Base-by-base conservation (phyloP, 306 rosid genomes). In the Pyrus communis region DNA sequence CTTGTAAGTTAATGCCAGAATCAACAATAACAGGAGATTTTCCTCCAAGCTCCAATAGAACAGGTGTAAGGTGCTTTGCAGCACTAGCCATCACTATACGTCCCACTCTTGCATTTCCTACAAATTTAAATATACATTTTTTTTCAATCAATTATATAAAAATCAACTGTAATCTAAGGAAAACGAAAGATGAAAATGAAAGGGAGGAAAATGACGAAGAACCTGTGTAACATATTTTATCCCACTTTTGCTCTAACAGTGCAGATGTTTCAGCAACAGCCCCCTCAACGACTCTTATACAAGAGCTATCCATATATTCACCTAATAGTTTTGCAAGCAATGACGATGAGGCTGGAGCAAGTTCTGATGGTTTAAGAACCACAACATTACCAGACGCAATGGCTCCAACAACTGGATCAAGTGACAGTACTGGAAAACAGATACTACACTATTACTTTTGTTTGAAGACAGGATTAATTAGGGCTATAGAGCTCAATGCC, bases 141-240 rank as follows among this genome's bases (percentile, higher is more conserved):
- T 35, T 49, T 9, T 27, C 60, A 74, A 27, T 7, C 11, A 27
- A 15, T 49, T 49, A 15, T 5, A 49, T 18, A 49, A 49, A 49
- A 74, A 27, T 19, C 11, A 60, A 17, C 30, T 75, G 30, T 60
- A 75, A 71, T 63, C 62, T 17, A 38, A 76, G 77, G 70, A 68
- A 79, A 51, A 78, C 22, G 42, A 40, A 82, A 81, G 54, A 57
- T 69, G 63, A 55, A 28, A 25, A 28, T 70, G 40, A 75, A 76
- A 43, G 55, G 18, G 38, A 73, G 71, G 74, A 67, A 77, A 33
- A 73, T 69, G 49, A 25, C 75, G 40, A 60, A 43, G 73, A 76
- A 95, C 99, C 99, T 88, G 99, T 96, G 80, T 96, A 96, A 81
- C 87, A 96, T 83, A 96, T 92, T 79, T 96, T 96, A 88, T 96